A percentile compares a stretch with the other conserved stretches of the same genome.
phyloP scores from a whole-genome alignment of 768 basidiomycete species.

The Lentinula raphanica region DNA sequence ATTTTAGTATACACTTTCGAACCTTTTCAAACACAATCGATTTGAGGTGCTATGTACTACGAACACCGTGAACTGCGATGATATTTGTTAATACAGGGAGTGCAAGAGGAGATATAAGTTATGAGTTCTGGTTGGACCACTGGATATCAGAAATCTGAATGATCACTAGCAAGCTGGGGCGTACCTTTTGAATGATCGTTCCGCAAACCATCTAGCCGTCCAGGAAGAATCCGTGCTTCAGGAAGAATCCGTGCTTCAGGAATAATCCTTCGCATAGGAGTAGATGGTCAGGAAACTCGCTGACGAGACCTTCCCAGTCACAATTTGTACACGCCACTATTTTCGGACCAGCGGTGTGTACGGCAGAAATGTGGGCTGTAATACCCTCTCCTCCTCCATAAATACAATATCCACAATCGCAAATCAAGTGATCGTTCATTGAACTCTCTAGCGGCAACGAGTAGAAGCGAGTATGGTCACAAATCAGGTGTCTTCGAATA shows the following conservation, averaged over 20 bases:
- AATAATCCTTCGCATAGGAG: not conserved
- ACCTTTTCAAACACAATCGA: no score
- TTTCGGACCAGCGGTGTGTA: not conserved
- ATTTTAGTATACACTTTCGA: no score
- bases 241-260: not conserved
- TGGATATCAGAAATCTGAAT: no score
- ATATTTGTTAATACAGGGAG: no score
- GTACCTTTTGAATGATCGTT: no score
- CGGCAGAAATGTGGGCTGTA: not conserved
- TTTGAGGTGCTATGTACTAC: no score
- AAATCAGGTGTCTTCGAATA: not conserved
- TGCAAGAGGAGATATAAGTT: no score
- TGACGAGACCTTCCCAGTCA: not conserved
- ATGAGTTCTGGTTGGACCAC: no score
- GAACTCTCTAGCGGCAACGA: not conserved
- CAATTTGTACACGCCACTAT: not conserved
- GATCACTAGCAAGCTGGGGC: no score
- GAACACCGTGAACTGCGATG: no score
- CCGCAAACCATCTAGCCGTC: no score
- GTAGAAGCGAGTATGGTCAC: not conserved
- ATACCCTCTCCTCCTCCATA: not conserved
- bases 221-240: no score
- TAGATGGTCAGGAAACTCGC: not conserved
- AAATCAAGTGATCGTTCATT: not conserved
- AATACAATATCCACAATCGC: not conserved